phyloP scores from a whole-genome alignment of 1,139 yeast genomes.

The Wickerhamomyces sp. region DNA sequence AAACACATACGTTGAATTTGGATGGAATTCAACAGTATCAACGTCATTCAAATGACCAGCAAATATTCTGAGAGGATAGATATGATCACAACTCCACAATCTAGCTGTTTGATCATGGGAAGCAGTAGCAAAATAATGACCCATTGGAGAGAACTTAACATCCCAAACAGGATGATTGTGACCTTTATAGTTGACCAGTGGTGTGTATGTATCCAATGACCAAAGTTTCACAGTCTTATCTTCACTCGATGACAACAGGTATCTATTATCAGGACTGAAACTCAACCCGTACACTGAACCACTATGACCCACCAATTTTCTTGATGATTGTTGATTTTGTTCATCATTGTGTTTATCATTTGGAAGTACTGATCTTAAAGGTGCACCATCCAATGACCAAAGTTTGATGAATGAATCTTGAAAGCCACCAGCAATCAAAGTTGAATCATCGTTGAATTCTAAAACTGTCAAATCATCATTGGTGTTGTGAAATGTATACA shows the following conservation, averaged over 20 bases:
- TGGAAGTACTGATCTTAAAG: slow-evolving; percentile 61
- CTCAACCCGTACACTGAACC: slow-evolving; percentile 91
- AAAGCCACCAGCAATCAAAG: slow-evolving; percentile 89
- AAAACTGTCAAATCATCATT: slow-evolving; percentile 80
- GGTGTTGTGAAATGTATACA: slow-evolving; percentile 97
- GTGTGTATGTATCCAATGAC: slow-evolving; percentile 88
- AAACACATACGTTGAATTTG: slow-evolving; percentile 88
- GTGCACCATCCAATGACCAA: slow-evolving; percentile 91
- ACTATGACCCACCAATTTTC: slow-evolving; percentile 84
- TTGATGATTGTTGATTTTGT: slow-evolving; percentile 38
- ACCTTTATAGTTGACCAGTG: slow-evolving; percentile 91
- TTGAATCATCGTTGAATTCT: slow-evolving; percentile 82
- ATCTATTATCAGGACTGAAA: slow-evolving; percentile 86
- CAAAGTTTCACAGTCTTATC: slow-evolving; percentile 90
- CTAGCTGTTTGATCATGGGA: slow-evolving; percentile 98
- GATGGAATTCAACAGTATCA: slow-evolving; percentile 92
- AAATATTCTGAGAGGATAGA: slow-evolving; percentile 89
- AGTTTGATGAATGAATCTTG: slow-evolving; percentile 85
- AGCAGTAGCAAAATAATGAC: slow-evolving; percentile 96
- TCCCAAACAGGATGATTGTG: slow-evolving; percentile 98
- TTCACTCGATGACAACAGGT: slow-evolving; percentile 77
- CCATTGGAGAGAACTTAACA: slow-evolving; percentile 88
- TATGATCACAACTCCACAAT: slow-evolving; percentile 97
- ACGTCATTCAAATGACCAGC: slow-evolving; percentile 98
- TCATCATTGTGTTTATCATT: slow-evolving; percentile 57